Evolutionary conservation across 2,329 filamentous ascomycete genomes (phyloP), one percentile per base, ranked within the genome.

Genomic region (Cyclaneusma minus): DNA sequence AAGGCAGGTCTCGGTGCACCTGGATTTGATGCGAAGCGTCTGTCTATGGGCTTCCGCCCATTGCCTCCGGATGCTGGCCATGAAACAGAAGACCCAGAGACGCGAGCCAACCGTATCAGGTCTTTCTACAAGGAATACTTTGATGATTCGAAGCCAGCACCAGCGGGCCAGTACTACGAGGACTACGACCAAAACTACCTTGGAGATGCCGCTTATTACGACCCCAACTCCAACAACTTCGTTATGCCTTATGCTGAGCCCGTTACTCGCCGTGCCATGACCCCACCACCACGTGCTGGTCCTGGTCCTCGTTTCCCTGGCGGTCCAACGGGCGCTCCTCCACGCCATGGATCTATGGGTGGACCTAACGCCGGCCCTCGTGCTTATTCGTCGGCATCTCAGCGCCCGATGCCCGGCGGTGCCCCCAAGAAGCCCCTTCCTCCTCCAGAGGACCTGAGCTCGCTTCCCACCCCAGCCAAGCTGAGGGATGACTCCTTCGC

Each of bases 61-160:
- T 63, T 98, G 35, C 89, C 89, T 4, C 82, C 84, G 18, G 75
- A 85, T 44, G 80, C 92, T 36, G 71, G 81, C 29, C 64, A 62
- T 16, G 70, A 76, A 22, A 69, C 75, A 3, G 89, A 95, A 47
- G 87, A 94, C 47, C 84, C 89, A 0, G 89, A 95, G 51, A 75
- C 87, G 44, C 73, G 89, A 43, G 89, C 89, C 36, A 95, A 94
- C 59, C 75, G 89, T 31, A 98, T 98, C 39, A 71, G 89, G 49
- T 98, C 89, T 4, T 98, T 98, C 60, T 98, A 98, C 61, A 94
- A 94, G 58, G 89, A 98, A 49, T 98, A 98, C 57, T 98, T 98
- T 42, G 89, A 95, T 38, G 87, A 94, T 21, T 70, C 62, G 32
- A 80, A 72, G 47, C 45, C 45, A 21, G 42, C 37, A 10, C 43